phyloP scores from a whole-genome alignment of 2,329 filamentous ascomycete genomes.

The Penicillium sp. region DNA sequence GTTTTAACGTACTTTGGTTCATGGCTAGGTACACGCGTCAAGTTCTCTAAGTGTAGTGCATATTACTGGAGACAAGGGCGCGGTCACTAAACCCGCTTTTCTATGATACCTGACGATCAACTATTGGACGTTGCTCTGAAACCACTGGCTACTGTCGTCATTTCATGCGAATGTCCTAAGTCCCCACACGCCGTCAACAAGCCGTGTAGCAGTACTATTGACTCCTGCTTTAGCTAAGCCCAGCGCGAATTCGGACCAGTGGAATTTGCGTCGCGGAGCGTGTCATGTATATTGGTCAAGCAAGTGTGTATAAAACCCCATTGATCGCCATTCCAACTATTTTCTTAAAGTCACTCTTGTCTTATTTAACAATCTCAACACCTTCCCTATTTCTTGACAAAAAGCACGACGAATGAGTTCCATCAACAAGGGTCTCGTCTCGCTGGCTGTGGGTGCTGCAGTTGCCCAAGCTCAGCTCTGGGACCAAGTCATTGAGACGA shows the following conservation, averaged over 20 bases:
- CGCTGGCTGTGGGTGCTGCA: slow-evolving; percentile 11
- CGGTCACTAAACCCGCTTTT: too few relatives aligned
- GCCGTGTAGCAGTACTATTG: not conserved
- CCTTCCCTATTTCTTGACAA: too few relatives aligned
- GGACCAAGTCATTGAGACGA: slow-evolving; percentile 19
- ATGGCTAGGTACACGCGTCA: not conserved
- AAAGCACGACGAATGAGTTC: too few relatives aligned
- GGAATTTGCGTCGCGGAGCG: not conserved
- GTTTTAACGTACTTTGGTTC: not conserved
- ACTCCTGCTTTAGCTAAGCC: not conserved
- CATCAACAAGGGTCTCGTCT: slow-evolving; percentile 6
- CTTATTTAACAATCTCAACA: too few relatives aligned
- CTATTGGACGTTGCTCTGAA: too few relatives aligned
- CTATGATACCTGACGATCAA: too few relatives aligned
- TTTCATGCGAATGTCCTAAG: not conserved
- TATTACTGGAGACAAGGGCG: too few relatives aligned
- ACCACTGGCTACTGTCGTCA: not conserved
- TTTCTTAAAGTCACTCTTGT: too few relatives aligned
- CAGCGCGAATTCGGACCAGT: not conserved
- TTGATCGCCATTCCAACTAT: not conserved
- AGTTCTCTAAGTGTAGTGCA: too few relatives aligned
- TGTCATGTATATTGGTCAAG: not conserved
- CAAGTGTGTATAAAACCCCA: not conserved
- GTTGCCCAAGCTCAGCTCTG: slow-evolving; percentile 20
- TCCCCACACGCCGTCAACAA: not conserved